A percentile compares a stretch with the other conserved stretches of the same genome.
Evolutionary conservation across 306 rosid species (phyloP).

Genomic region (Pachyrhizus erosus): DNA sequence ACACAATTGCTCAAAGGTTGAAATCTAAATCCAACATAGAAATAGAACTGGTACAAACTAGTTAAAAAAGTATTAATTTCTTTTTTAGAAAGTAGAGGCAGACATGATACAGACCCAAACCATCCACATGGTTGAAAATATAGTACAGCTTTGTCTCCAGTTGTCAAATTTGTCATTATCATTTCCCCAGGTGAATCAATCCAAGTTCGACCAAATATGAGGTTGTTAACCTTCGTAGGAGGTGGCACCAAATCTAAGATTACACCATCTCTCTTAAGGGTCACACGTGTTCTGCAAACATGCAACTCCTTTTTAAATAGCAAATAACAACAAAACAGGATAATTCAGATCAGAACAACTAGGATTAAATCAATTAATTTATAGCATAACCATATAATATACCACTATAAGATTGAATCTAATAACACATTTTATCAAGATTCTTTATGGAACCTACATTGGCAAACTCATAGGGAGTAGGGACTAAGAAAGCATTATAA

Average conservation of each 20-base stretch:
- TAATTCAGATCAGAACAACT: conserved; percentile 20
- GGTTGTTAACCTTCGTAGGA: conserved; percentile 90
- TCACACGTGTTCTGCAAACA: conserved; percentile 76
- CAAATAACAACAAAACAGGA: conserved; percentile 28
- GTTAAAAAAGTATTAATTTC: conserved; percentile 1
- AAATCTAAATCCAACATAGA: conserved; percentile 25
- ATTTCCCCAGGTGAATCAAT: conserved; percentile 95
- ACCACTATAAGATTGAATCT: conserved; percentile 9
- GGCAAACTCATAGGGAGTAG: conserved; percentile 24
- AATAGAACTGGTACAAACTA: not conserved
- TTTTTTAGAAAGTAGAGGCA: conserved; percentile 1
- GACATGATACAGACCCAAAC: conserved; percentile 74
- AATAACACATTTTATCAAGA: conserved; percentile 31
- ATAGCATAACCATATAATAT: not conserved
- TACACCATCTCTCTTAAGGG: conserved; percentile 83
- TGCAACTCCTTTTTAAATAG: conserved; percentile 23
- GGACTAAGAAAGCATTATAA: conserved; percentile 27
- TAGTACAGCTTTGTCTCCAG: conserved; percentile 88
- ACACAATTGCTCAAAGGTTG: conserved; percentile 22
- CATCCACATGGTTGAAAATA: conserved; percentile 98
- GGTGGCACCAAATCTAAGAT: conserved; percentile 91
- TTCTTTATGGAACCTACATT: conserved; percentile 19
- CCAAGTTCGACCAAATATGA: conserved; percentile 96
- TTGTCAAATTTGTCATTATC: conserved; percentile 80
- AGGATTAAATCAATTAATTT: conserved; percentile 19